These are phyloP conservation scores for Volvariella volvacea DNA, from an alignment of 1,284 basidiomycete species.

Conservation along the genomic window DNA sequence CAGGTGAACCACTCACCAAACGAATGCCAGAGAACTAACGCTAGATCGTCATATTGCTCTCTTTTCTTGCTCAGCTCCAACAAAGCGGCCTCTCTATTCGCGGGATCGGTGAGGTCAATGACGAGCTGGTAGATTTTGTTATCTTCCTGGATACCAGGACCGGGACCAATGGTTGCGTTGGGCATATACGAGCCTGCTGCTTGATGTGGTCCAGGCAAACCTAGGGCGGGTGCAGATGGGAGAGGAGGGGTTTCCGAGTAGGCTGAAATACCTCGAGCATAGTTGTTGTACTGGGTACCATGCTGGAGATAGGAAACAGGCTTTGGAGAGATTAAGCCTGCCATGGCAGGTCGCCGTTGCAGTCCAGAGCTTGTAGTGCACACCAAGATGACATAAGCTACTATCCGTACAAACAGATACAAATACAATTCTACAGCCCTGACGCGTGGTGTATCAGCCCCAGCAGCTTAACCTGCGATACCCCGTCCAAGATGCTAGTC, in stretches of 20 bases:
- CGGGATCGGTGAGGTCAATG: conserved; percentile 75
- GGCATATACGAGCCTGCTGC: conserved; percentile 32
- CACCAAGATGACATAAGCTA: not conserved
- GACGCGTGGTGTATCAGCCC: conserved; percentile 36
- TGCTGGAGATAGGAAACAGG: conserved; percentile 59
- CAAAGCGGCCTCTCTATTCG: conserved; percentile 79
- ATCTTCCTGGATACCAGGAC: conserved; percentile 51
- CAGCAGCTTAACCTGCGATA: conserved; percentile 31
- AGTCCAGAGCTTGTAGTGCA: not conserved
- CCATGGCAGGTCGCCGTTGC: conserved; percentile 35
- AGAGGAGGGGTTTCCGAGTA: conserved; percentile 51
- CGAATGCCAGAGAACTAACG: conserved; percentile 97
- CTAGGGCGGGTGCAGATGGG: conserved; percentile 27
- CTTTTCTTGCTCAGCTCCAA: conserved; percentile 98
- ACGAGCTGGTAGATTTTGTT: conserved; percentile 79
- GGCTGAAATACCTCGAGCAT: conserved; percentile 37
- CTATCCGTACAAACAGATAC: not conserved
- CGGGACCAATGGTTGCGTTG: conserved; percentile 17
- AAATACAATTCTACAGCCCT: conserved; percentile 21
- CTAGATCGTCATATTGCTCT: conserved; percentile 98
- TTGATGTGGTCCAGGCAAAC: conserved; percentile 47
- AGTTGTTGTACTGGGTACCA: conserved; percentile 39
- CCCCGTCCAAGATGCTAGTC: conserved; percentile 1
- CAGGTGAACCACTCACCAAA: conserved; percentile 63
- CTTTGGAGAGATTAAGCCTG: conserved; percentile 51